A percentile compares a stretch with the other conserved stretches of the same genome.
Evolutionary conservation across 2,329 filamentous ascomycete species (phyloP).

Genomic region (Paracamarosporium sp.): DNA sequence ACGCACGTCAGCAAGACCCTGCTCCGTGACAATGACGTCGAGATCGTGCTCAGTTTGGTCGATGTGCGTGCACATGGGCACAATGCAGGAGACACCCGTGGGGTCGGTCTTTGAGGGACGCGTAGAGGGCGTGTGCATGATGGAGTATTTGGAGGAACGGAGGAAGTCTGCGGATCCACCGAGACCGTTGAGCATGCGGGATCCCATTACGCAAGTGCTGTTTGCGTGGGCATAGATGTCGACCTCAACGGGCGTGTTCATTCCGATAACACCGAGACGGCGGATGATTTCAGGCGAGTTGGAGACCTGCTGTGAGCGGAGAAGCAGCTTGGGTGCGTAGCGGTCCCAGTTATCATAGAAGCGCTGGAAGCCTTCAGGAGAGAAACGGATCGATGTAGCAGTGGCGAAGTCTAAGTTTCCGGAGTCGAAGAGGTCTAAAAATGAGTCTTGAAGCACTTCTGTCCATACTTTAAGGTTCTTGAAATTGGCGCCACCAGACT

Average conservation of each 20-base stretch:
- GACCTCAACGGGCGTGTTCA: conserved; percentile 94
- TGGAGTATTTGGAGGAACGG: conserved; percentile 79
- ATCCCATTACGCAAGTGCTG: conserved; percentile 87
- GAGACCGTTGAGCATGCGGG: conserved; percentile 84
- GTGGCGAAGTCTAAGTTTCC: conserved; percentile 89
- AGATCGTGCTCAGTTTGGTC: conserved; percentile 94
- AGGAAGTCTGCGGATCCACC: conserved; percentile 85
- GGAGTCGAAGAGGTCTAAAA: conserved; percentile 90
- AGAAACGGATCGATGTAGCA: conserved; percentile 88
- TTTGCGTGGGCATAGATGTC: conserved; percentile 96
- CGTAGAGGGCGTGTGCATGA: conserved; percentile 90
- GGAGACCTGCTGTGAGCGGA: conserved; percentile 86
- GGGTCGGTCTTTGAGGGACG: conserved; percentile 84
- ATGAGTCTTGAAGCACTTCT: conserved; percentile 90
- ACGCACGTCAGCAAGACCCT: conserved; percentile 83
- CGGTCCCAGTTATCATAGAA: conserved; percentile 87
- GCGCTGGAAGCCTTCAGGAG: conserved; percentile 86
- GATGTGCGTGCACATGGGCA: conserved; percentile 92
- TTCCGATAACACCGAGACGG: conserved; percentile 84
- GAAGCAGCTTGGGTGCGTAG: conserved; percentile 81
- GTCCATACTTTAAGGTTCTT: conserved; percentile 91
- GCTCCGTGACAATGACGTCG: conserved; percentile 82
- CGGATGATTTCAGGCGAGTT: conserved; percentile 92
- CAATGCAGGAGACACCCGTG: conserved; percentile 82
- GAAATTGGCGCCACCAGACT: conserved; percentile 75